Conservation (phyloP, 257 asterid genomes). For the Nicotiana obtusifolia region DNA sequence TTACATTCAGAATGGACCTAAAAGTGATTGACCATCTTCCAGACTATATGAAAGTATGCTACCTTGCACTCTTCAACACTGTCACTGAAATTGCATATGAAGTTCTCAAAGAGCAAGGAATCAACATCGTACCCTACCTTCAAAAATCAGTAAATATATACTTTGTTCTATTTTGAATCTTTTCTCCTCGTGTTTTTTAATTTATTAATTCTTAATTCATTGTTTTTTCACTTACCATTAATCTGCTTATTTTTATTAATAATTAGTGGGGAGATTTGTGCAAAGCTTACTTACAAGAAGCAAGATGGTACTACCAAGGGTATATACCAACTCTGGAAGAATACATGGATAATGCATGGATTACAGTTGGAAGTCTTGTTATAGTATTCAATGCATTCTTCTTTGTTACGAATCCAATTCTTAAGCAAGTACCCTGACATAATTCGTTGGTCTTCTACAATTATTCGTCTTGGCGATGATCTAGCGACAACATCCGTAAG, state of each 20-base stretch:
- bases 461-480: slow-evolving; percentile 42
- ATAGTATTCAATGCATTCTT: slow-evolving; percentile 27
- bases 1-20: background rate
- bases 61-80: background rate
- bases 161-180: background rate
- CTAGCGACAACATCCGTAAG: slow-evolving; percentile 38
- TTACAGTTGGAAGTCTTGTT: slow-evolving; percentile 26
- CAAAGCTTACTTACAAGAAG: slow-evolving; percentile 30
- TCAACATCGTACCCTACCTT: background rate
- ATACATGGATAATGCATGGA: slow-evolving; percentile 32
- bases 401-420: slow-evolving; percentile 26
- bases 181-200: slow-evolving; percentile 19
- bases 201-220: slow-evolving; percentile 13
- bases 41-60: background rate
- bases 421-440: slow-evolving; percentile 21
- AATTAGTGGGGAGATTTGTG: slow-evolving; percentile 33
- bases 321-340: slow-evolving; percentile 32
- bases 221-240: slow-evolving; percentile 8
- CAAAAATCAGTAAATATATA: background rate
- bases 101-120: background rate
- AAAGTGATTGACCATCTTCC: background rate
- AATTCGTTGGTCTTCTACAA: slow-evolving; percentile 22
- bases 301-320: slow-evolving; percentile 30
- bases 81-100: background rate
- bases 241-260: slow-evolving; percentile 24